These are phyloP conservation scores for Scedosporium minutisporum DNA, from an alignment of 2,329 filamentous ascomycete genomes.

Conservation along the genomic window DNA sequence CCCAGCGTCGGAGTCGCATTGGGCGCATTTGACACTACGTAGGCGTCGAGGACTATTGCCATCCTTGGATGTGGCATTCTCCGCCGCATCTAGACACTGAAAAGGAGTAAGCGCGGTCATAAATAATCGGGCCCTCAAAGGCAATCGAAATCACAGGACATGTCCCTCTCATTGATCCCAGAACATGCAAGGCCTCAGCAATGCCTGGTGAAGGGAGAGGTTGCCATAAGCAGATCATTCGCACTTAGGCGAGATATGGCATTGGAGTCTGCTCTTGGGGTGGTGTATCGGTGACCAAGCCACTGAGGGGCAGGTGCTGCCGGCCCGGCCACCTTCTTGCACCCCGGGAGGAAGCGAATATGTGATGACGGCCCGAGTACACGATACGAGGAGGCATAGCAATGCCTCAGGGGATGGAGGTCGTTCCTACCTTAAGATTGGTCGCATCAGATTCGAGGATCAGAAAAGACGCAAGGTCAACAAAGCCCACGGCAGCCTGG, in stretches of 20 bases:
- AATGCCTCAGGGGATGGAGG: conserved; percentile 4
- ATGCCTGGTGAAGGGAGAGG: conserved; percentile 30
- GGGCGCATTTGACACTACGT: conserved; percentile 30
- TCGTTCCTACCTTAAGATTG: conserved; percentile 25
- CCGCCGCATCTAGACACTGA: conserved; percentile 28
- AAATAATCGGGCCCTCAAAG: not conserved
- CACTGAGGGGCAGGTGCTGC: conserved; percentile 34
- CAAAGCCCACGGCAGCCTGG: conserved; percentile 58
- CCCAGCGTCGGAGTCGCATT: conserved; percentile 37
- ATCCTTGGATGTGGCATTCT: not conserved
- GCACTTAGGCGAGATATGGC: conserved; percentile 14
- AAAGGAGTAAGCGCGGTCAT: conserved; percentile 6
- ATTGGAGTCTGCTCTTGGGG: conserved; percentile 44
- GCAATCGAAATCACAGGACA: conserved; percentile 9
- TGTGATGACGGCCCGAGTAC: not conserved
- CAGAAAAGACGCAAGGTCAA: conserved; percentile 72
- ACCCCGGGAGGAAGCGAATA: conserved; percentile 19
- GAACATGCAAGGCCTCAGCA: conserved; percentile 37
- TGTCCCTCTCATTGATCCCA: conserved; percentile 44
- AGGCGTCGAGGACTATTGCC: not conserved
- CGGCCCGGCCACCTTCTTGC: conserved; percentile 55
- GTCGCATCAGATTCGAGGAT: conserved; percentile 58
- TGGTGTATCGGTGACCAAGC: conserved; percentile 59
- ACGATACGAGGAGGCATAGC: conserved; percentile 7
- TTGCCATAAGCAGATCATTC: conserved; percentile 15